Conservation (phyloP, 2,329 filamentous ascomycete genomes). For the Pseudocercospora crystallina region DNA sequence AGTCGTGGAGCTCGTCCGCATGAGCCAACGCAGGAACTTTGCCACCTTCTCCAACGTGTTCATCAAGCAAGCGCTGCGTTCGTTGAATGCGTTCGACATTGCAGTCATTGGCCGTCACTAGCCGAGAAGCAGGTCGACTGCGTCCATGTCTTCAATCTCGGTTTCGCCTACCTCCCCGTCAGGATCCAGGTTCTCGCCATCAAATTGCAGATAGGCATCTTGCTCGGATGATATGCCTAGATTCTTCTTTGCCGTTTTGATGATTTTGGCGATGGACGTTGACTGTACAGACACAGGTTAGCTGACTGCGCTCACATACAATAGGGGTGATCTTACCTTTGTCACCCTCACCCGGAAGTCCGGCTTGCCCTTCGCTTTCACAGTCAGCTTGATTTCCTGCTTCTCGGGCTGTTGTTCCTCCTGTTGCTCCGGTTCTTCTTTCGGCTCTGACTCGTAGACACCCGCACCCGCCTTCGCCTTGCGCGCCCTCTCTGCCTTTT, state of each 20-base stretch:
- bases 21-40: constrained; percentile 4
- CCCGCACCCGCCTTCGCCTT: constrained; percentile 15
- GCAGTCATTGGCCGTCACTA: constrained; percentile 29
- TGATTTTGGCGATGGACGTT: constrained; percentile 63
- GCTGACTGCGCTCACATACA: constrained; percentile 1
- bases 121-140: constrained; percentile 70
- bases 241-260: constrained; percentile 60
- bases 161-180: constrained; percentile 61
- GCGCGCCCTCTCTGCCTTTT: constrained; percentile 49
- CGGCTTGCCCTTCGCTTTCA: constrained; percentile 53
- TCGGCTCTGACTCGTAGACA: background rate
- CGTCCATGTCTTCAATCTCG: constrained; percentile 73
- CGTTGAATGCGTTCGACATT: too few species aligned
- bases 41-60: constrained; percentile 9
- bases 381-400: constrained; percentile 44
- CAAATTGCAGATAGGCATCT: constrained; percentile 66
- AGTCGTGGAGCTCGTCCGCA: constrained; percentile 2
- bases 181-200: constrained; percentile 69
- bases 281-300: constrained; percentile 39
- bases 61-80: too few species aligned
- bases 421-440: constrained; percentile 9
- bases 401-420: constrained; percentile 16
- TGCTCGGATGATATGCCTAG: constrained; percentile 53
- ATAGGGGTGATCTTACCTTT: constrained; percentile 38
- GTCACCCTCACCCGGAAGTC: constrained; percentile 54